Conservation (phyloP, 2,329 filamentous ascomycete genomes). For the Cephalotrichum gorgonifer region DNA sequence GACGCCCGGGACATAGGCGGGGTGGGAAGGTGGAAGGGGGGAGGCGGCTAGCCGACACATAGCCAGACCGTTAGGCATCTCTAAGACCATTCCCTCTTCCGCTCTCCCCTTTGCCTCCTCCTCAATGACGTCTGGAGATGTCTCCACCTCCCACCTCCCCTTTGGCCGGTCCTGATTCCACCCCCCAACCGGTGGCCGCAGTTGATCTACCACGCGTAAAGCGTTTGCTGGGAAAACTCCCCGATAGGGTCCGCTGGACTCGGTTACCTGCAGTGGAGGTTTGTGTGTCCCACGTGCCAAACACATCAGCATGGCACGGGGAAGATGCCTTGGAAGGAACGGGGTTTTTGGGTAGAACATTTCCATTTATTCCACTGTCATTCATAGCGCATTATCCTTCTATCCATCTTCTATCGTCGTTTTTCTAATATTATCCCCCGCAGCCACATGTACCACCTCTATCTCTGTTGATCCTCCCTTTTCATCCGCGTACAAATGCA, state of each 20-base stretch:
- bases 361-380: background rate
- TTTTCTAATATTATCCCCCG: too few relatives aligned
- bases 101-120: background rate
- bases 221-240: background rate
- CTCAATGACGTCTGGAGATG: too few relatives aligned
- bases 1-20: background rate
- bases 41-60: too few relatives aligned
- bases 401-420: too few relatives aligned
- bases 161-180: background rate
- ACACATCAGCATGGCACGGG: background rate
- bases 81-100: too few relatives aligned
- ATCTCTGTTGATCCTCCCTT: too few relatives aligned
- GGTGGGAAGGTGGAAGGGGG: too few relatives aligned
- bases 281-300: conserved; percentile 4
- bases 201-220: background rate
- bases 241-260: background rate
- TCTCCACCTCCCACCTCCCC: background rate
- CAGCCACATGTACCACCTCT: too few relatives aligned
- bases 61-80: too few relatives aligned
- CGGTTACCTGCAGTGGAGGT: conserved; percentile 1
- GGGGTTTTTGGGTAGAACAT: background rate
- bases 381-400: too few relatives aligned
- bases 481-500: too few relatives aligned
- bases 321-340: background rate
- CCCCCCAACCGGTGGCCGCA: too few relatives aligned